Evolutionary conservation across 495 filamentous ascomycete genomes (phyloP), one percentile per base, ranked within the genome.

Genomic region (Aspergillus heteromorphus): DNA sequence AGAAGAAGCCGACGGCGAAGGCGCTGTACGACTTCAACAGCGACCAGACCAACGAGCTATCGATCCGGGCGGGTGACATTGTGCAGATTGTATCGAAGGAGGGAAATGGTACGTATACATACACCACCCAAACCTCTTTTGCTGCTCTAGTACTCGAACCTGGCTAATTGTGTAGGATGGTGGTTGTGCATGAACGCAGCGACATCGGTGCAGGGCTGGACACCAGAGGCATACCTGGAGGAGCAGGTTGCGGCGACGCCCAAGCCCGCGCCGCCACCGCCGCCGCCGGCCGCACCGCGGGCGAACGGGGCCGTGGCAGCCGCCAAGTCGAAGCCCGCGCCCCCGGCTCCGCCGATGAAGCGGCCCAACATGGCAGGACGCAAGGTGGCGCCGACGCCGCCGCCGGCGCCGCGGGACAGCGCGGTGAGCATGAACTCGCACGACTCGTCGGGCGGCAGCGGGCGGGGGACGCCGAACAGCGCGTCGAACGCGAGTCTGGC

Each of bases 201-300:
- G 54, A 70, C 75, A 2, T 74, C 73, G 6, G 79, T 79, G 17
- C 87, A 95, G 72, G 95, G 91, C 38, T 98, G 93, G 93, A 84
- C 91, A 0, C 93, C 93, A 0, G 88, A 92, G 19, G 87, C 92
- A 29, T 98, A 97, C 62, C 84, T 98, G 6, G 85, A 96, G 66
- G 91, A 96, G 72, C 60, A 69, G 55, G 64, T 61, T 4, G 82
- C 87, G 59, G 67, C 68, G 14, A 60, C 73, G 41, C 59, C 72
- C 1, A 74, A 71, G 61, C 73, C 80, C 30, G 68, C 79, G 0
- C 75, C 84, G 29, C 79, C 85, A 1, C 79, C 83, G 8, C 80
- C 83, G 13, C 82, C 82, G 1, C 84, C 87, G 1, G 75, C 79
- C 0, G 79, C 83, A 9, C 79, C 83, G 4, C 69, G 72, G 6